phyloP scores from a whole-genome alignment of 2,329 filamentous ascomycete genomes.

The Colletotrichum siamense region DNA sequence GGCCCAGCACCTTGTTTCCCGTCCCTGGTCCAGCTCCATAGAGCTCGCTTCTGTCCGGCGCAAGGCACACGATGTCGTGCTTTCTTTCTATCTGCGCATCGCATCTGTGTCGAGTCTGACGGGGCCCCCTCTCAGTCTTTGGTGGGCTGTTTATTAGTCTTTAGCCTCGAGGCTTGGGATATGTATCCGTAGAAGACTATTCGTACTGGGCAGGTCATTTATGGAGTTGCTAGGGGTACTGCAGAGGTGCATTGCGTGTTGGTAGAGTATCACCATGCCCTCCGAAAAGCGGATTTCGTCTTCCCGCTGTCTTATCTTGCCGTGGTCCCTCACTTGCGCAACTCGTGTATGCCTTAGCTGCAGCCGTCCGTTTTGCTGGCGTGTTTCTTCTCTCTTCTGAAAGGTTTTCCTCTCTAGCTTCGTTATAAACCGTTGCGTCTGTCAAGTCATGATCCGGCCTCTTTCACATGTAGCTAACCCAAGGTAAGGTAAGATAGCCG shows the following conservation, averaged over 20 bases:
- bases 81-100: neutral
- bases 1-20: neutral
- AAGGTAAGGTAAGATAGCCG: neutral
- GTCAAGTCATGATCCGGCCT: neutral
- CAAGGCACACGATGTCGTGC: conserved; percentile 13
- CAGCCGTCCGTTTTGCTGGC: neutral
- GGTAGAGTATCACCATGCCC: neutral
- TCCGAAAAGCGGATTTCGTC: neutral
- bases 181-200: neutral
- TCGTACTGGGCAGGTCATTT: neutral
- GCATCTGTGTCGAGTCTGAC: neutral
- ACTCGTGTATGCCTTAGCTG: neutral
- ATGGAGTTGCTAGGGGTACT: neutral
- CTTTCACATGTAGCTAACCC: neutral
- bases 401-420: neutral
- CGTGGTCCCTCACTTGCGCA: neutral
- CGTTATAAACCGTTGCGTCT: neutral
- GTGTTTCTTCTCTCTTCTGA: neutral
- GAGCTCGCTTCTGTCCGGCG: neutral
- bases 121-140: neutral
- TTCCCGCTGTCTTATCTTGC: neutral
- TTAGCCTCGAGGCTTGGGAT: neutral
- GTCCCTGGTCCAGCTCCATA: neutral
- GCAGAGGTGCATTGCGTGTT: neutral
- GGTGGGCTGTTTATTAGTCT: neutral